phyloP scores from a whole-genome alignment of 176 grass and related monocot genomes.

The Luzula sylvatica region DNA sequence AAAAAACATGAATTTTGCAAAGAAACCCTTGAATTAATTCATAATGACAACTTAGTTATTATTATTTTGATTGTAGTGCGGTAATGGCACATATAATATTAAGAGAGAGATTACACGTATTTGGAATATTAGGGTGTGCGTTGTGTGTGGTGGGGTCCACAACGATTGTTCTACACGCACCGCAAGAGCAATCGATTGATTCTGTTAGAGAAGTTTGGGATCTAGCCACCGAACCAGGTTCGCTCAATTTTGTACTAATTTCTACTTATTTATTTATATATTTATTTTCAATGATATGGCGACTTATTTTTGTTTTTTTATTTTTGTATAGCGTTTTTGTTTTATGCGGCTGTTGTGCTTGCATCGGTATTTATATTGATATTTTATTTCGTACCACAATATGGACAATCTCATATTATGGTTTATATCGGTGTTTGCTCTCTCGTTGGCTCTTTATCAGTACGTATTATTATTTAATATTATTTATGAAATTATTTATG shows the following conservation, averaged over 20 bases:
- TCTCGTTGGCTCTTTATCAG: constrained; percentile 90
- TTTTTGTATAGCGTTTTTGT: constrained; percentile 57
- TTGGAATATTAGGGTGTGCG: constrained; percentile 83
- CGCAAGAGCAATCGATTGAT: constrained; percentile 79
- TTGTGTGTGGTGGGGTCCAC: constrained; percentile 98
- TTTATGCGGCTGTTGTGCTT: constrained; percentile 61
- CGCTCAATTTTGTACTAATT: not conserved
- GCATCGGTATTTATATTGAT: constrained; percentile 66
- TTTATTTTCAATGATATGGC: not conserved
- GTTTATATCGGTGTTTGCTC: constrained; percentile 96
- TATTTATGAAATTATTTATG: not conserved
- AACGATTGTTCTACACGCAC: constrained; percentile 94
- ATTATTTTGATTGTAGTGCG: constrained; percentile 38
- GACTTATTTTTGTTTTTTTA: constrained; percentile 10
- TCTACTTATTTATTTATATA: no score
- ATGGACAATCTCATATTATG: constrained; percentile 96
- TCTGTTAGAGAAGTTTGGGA: constrained; percentile 89
- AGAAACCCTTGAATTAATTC: no score
- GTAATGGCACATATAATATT: constrained; percentile 86
- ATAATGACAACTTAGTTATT: no score
- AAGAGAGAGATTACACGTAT: constrained; percentile 84
- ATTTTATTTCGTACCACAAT: constrained; percentile 67
- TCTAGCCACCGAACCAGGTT: constrained; percentile 98
- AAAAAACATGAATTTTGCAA: no score
- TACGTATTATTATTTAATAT: constrained; percentile 27